Percentiles rank a stretch among this genome's conserved stretches.
Evolutionary conservation across 179 eudicot genomes (phyloP).

Genomic region (Beta macrorhiza): DNA sequence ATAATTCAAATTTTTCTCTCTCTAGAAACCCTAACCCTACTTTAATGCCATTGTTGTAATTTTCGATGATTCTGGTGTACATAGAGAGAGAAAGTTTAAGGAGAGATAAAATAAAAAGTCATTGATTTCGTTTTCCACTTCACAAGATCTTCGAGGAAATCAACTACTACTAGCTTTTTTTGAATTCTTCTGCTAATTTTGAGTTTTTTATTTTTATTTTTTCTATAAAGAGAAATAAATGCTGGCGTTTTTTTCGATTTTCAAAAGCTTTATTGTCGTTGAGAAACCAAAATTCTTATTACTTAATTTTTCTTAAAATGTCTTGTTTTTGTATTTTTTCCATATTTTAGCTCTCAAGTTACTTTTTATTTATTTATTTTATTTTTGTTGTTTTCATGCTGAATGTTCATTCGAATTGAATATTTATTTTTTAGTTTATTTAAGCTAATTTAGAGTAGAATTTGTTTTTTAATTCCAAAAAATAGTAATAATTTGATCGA

Average conservation of each 20-base stretch:
- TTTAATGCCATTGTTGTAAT: constrained; percentile 22
- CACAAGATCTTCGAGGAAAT: constrained; percentile 2
- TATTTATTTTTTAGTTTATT: too few species aligned
- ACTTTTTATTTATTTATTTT: too few species aligned
- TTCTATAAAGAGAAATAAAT: neutral
- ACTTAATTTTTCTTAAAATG: neutral
- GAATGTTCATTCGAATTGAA: too few species aligned
- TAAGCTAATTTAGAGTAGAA: too few species aligned
- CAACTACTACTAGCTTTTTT: neutral
- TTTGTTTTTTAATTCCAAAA: neutral
- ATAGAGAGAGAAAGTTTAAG: constrained; percentile 8
- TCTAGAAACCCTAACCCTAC: constrained; percentile 33
- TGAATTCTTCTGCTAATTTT: neutral
- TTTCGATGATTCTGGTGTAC: constrained; percentile 18
- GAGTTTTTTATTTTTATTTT: neutral
- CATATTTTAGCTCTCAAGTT: neutral
- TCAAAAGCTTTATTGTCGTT: neutral
- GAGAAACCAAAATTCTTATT: neutral
- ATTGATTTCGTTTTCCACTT: constrained; percentile 1
- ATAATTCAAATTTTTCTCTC: neutral
- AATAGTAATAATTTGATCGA: neutral
- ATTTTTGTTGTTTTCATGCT: too few species aligned
- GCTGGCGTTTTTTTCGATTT: constrained; percentile 1
- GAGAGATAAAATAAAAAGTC: neutral
- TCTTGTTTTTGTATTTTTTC: neutral